Evolutionary conservation across 192 early-diverging fungal genomes (phyloP).

Genomic region (Dissophora globulifera): DNA sequence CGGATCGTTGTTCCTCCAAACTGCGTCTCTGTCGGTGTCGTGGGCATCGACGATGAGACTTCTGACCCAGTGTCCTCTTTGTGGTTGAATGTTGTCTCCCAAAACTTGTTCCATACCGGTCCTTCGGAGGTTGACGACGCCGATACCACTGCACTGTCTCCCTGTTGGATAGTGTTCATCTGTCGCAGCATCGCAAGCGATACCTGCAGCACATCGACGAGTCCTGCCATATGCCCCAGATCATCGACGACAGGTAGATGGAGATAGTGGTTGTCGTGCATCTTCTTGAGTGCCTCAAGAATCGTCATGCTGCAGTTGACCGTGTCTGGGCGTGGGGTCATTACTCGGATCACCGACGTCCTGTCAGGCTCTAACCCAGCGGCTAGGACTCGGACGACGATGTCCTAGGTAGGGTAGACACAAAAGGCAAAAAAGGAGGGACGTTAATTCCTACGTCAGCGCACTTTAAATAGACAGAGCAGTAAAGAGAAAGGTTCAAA

Average conservation of each 20-base stretch:
- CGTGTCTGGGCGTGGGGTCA: constrained; percentile 87
- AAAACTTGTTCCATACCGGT: constrained; percentile 61
- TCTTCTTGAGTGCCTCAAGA: constrained; percentile 78
- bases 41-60: constrained; percentile 31
- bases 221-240: constrained; percentile 68
- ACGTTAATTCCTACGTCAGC: neutral
- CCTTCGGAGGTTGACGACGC: constrained; percentile 19
- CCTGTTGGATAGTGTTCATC: constrained; percentile 70
- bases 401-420: constrained; percentile 63
- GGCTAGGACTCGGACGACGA: constrained; percentile 83
- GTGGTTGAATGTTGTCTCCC: constrained; percentile 55
- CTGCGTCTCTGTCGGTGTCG: constrained; percentile 12
- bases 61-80: constrained; percentile 53
- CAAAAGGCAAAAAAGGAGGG: neutral
- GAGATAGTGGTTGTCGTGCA: constrained; percentile 83
- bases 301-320: constrained; percentile 69
- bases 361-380: constrained; percentile 81
- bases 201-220: constrained; percentile 81
- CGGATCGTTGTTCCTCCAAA: constrained; percentile 31
- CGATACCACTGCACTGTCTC: too few relatives aligned
- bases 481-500: neutral
- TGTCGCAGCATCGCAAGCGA: constrained; percentile 78
- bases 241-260: constrained; percentile 78
- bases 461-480: neutral
- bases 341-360: constrained; percentile 94